These are phyloP conservation scores for Sarocladium kiliense DNA, from an alignment of 2,329 filamentous ascomycete genomes.

Conservation along the genomic window DNA sequence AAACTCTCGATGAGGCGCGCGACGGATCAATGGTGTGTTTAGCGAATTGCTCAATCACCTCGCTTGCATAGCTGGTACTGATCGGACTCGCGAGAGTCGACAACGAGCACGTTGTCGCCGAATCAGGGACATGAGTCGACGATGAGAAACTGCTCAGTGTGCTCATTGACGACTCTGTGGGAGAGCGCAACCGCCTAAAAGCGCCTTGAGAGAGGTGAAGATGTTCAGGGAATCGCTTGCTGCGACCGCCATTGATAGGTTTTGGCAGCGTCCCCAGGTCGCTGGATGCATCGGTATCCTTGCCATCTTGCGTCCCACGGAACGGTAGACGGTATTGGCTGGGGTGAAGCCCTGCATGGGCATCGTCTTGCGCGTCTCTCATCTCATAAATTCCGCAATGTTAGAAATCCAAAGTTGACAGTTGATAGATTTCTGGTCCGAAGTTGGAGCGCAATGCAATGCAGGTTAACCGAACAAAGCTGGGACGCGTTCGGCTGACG, in stretches of 20 bases:
- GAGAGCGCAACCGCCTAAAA: constrained; percentile 24
- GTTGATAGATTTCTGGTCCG: neutral
- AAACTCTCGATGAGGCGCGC: constrained; percentile 21
- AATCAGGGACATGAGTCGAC: constrained; percentile 28
- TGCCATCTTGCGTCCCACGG: neutral
- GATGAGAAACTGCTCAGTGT: constrained; percentile 33
- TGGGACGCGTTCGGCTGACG: neutral
- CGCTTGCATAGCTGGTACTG: constrained; percentile 29
- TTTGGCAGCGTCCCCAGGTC: neutral
- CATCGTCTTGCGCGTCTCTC: constrained; percentile 1
- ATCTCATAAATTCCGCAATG: constrained; percentile 11
- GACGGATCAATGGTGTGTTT: constrained; percentile 19
- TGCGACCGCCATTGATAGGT: constrained; percentile 4
- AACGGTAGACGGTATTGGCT: neutral
- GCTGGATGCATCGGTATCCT: neutral
- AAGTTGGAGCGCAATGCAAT: neutral
- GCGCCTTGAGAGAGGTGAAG: constrained; percentile 4
- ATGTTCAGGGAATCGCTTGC: constrained; percentile 7
- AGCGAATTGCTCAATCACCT: constrained; percentile 27
- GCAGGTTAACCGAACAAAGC: neutral
- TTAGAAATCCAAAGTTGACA: neutral
- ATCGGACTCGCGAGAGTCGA: constrained; percentile 30
- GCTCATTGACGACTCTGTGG: constrained; percentile 32
- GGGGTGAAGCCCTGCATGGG: neutral
- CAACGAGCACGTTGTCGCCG: constrained; percentile 31